Evolutionary conservation across 2,329 filamentous ascomycete genomes (phyloP).

Genomic region (Botrytis fragariae): DNA sequence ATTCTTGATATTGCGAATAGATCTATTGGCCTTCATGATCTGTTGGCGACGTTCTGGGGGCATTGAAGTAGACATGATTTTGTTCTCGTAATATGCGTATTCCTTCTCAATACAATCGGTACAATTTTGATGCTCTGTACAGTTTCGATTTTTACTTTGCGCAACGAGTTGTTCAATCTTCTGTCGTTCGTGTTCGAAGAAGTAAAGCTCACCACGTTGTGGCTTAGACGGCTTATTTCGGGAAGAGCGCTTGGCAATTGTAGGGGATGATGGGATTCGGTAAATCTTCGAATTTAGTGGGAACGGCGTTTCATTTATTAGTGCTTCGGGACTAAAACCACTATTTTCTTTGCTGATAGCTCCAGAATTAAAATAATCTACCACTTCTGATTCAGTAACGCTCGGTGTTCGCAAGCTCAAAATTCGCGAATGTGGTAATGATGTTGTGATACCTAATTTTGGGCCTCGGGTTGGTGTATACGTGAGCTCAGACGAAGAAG

Average conservation of each 20-base stretch:
- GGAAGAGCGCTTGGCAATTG: slow-evolving; percentile 13
- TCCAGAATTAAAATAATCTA: neutral
- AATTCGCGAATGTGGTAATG: slow-evolving; percentile 10
- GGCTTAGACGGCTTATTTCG: slow-evolving; percentile 7
- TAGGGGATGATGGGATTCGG: slow-evolving; percentile 17
- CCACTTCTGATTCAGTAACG: neutral
- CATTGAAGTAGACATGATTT: slow-evolving; percentile 33
- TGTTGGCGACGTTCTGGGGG: slow-evolving; percentile 36
- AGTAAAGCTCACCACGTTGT: slow-evolving; percentile 15
- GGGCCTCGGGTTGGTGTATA: slow-evolving; percentile 15
- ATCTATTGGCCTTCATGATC: slow-evolving; percentile 39
- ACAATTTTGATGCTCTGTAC: slow-evolving; percentile 26
- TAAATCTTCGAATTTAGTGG: slow-evolving; percentile 15
- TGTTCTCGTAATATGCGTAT: slow-evolving; percentile 32
- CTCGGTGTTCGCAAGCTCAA: slow-evolving; percentile 10
- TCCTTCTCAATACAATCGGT: slow-evolving; percentile 30
- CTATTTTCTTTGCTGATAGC: slow-evolving; percentile 7
- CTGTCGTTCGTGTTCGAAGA: slow-evolving; percentile 15
- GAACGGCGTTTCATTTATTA: neutral
- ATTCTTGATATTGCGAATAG: slow-evolving; percentile 40
- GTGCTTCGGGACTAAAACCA: slow-evolving; percentile 12
- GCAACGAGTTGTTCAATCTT: slow-evolving; percentile 13
- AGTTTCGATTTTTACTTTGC: slow-evolving; percentile 11
- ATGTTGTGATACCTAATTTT: neutral
- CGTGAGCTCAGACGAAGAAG: neutral